Percentiles rank a stretch among this genome's conserved stretches.
These are phyloP conservation scores for Scenedesmus sp. DNA, from an alignment of 163 green algal genomes.

Conservation along the genomic window DNA sequence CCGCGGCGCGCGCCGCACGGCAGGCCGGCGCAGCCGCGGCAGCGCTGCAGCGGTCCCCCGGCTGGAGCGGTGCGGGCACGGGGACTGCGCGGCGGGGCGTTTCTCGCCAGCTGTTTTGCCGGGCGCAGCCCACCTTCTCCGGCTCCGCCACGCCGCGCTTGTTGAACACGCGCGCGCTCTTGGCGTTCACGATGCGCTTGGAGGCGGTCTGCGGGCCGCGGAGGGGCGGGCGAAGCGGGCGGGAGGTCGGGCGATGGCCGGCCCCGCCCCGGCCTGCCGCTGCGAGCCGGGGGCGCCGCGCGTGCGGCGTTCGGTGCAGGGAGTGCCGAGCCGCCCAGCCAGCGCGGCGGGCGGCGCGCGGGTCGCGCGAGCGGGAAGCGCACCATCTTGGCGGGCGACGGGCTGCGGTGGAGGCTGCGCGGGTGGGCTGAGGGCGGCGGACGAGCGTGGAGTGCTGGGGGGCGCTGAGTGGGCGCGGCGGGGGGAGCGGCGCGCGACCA, in stretches of 20 bases:
- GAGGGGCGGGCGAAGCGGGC: neutral
- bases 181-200: conserved; percentile 83
- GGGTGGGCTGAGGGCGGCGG: too few relatives aligned
- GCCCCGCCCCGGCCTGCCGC: neutral
- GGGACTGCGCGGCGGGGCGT: too few relatives aligned
- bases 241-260: neutral
- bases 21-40: too few relatives aligned
- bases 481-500: too few relatives aligned
- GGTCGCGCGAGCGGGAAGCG: neutral
- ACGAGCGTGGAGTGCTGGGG: too few relatives aligned
- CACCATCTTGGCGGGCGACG: neutral
- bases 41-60: too few relatives aligned
- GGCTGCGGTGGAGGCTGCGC: too few relatives aligned
- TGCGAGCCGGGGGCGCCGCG: neutral
- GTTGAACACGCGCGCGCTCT: conserved; percentile 73
- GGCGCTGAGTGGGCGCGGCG: too few relatives aligned
- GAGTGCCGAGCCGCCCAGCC: neutral
- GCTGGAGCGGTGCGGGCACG: too few relatives aligned
- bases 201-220: conserved; percentile 70
- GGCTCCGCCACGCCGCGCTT: conserved; percentile 70
- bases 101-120: too few relatives aligned
- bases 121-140: conserved; percentile 52
- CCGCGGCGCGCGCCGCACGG: too few relatives aligned
- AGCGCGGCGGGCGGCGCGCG: neutral
- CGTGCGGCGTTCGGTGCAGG: neutral